Evolutionary conservation across 192 early-diverging fungal genomes (phyloP).

Genomic region (Coemansia sp.): DNA sequence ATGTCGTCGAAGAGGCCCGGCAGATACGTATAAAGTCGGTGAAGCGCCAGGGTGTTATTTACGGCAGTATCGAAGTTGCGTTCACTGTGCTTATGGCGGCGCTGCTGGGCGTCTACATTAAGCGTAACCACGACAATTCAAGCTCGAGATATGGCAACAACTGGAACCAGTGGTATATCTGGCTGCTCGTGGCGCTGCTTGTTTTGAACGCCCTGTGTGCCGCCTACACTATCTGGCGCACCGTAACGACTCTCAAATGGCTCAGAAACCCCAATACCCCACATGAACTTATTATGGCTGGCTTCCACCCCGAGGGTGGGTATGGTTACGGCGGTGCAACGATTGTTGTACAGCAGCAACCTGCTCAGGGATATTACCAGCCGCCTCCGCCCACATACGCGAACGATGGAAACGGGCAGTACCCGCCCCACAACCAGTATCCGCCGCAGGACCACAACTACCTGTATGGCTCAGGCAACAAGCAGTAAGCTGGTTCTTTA

Average conservation of each 20-base stretch:
- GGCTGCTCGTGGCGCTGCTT: conserved; percentile 49
- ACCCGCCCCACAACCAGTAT: conserved; percentile 4
- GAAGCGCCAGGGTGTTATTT: conserved; percentile 33
- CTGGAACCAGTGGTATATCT: conserved; percentile 53
- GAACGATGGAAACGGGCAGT: conserved; percentile 5
- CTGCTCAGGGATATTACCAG: conserved; percentile 18
- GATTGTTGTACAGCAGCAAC: conserved; percentile 19
- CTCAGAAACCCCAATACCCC: conserved; percentile 41
- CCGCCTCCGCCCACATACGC: conserved; percentile 27
- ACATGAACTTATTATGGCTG: conserved; percentile 38
- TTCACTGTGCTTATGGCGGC: conserved; percentile 43
- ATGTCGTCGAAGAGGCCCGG: conserved; percentile 31
- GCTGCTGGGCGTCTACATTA: conserved; percentile 40
- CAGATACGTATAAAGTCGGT: conserved; percentile 24
- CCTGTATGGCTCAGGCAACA: not conserved
- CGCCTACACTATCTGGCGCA: conserved; percentile 37
- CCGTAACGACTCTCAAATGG: conserved; percentile 20
- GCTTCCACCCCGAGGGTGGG: conserved; percentile 11
- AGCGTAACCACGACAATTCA: conserved; percentile 23
- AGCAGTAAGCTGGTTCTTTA: not conserved
- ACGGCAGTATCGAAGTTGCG: conserved; percentile 29
- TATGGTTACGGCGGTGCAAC: conserved; percentile 16
- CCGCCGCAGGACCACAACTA: conserved; percentile 9
- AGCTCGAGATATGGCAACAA: conserved; percentile 13
- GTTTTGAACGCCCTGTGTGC: conserved; percentile 37